Percentiles rank a stretch among this genome's conserved stretches.
These are phyloP conservation scores for Yamadazyma dushanensis DNA, from an alignment of 1,139 yeast genomes.

Conservation along the genomic window DNA sequence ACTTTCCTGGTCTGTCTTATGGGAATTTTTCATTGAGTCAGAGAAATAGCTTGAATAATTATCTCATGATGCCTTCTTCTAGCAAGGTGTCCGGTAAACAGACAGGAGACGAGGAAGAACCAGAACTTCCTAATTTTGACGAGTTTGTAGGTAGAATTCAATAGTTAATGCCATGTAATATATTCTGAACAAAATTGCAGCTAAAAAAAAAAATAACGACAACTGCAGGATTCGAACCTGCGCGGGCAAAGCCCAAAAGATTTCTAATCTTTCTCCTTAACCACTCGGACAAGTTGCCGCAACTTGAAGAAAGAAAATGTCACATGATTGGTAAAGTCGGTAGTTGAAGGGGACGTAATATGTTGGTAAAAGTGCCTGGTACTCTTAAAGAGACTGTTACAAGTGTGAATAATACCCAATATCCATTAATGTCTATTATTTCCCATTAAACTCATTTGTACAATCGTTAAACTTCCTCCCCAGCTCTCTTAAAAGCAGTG, in stretches of 20 bases:
- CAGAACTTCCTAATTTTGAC: constrained; percentile 12
- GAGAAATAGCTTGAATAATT: constrained; percentile 12
- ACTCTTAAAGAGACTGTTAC: no score
- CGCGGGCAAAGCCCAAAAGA: constrained; percentile 62
- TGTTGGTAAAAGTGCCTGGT: no score
- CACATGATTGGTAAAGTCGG: no score
- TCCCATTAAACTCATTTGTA: no score
- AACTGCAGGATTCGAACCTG: constrained; percentile 62
- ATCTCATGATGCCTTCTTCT: constrained; percentile 11
- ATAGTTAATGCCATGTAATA: constrained; percentile 4
- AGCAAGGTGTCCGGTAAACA: constrained; percentile 10
- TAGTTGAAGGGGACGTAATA: no score
- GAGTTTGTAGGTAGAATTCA: constrained; percentile 16
- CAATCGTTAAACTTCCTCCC: no score
- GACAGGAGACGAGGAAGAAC: constrained; percentile 4
- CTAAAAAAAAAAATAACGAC: constrained; percentile 38
- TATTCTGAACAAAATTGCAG: neutral
- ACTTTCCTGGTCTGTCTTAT: constrained; percentile 12
- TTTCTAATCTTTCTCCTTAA: constrained; percentile 59
- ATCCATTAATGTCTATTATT: no score
- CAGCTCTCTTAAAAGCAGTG: no score
- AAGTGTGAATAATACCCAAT: no score
- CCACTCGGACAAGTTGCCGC: constrained; percentile 61
- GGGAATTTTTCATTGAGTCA: constrained; percentile 9
- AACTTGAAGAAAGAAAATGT: no score